Evolutionary conservation across 352 stramenopile genomes (phyloP), one percentile per base, ranked within the genome.

Genomic region (Globisporangium cystogenes): DNA sequence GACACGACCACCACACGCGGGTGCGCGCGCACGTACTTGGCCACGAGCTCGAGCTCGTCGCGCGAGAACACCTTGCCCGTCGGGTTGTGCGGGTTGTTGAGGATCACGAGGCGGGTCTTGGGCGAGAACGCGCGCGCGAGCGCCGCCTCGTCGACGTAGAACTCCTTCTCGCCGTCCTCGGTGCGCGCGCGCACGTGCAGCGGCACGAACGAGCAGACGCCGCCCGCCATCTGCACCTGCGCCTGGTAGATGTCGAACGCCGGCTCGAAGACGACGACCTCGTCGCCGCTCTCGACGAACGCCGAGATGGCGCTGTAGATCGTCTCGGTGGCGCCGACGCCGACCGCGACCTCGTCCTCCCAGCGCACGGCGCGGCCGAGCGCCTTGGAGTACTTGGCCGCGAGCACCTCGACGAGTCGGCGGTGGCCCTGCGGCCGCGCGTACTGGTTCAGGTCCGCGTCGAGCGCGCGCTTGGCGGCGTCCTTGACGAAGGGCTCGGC

Each of bases 81-180:
- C 12, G 97, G 97, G 70, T 99, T 99, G 83, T 99, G 97, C 35
- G 97, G 97, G 54, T 96, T 98, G 81, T 99, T 99, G 24, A 99
- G 74, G 26, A 99, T 74, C 47, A 99, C 83, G 0, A 94, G 81
- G 37, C 93, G 84, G n/a, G 97, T 99, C 60, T 90, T 88, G 11
- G 82, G 67, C 12, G 91, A 95, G 55, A 99, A 96, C 8, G 81
- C 81, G 5, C 62, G 67, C 23, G 95, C 76, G 31, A 98, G 73
- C 26, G 83, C 85, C 1, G 73, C 55, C 33, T 90, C 72, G 58
- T 99, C 92, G 21, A 99, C 67, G 37, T 86, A 72, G 39, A 91
- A 90, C 55, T 79, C 75, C 33, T 83, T 88, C 29, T 65, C 64
- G 14, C 69, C 70, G 0, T 64, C 63, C 10, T 49, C 48, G 4